Evolutionary conservation across 169 alveolate species (phyloP).

Genomic region (Theileria luwenshuni): DNA sequence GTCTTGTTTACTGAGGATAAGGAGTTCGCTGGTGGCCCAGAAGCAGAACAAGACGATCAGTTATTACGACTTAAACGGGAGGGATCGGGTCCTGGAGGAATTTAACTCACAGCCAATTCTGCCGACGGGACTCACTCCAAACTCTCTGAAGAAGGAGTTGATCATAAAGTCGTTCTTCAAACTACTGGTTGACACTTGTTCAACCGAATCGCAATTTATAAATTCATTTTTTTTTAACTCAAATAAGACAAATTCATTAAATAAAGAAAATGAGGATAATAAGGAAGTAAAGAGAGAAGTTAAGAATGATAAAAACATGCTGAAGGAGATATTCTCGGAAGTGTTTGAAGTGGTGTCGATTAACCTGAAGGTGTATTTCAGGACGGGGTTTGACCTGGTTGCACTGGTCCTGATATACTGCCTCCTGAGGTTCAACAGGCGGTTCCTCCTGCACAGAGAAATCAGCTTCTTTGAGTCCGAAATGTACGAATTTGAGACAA

Average conservation of each 20-base stretch:
- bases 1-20: constrained; percentile 16
- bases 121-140: constrained; percentile 50
- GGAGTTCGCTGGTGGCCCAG: constrained; percentile 21
- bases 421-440: constrained; percentile 33
- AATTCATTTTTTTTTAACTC: constrained; percentile 48
- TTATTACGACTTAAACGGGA: constrained; percentile 29
- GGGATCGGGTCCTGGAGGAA: constrained; percentile 29
- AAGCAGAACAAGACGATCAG: constrained; percentile 41
- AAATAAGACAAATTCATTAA: neutral
- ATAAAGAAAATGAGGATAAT: neutral
- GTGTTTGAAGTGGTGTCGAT: constrained; percentile 28
- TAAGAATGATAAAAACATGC: constrained; percentile 17
- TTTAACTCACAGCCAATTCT: constrained; percentile 58
- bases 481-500: constrained; percentile 39
- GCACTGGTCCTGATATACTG: constrained; percentile 30
- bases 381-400: constrained; percentile 39
- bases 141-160: constrained; percentile 52
- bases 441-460: constrained; percentile 35
- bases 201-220: constrained; percentile 67
- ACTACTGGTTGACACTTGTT: constrained; percentile 70
- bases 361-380: constrained; percentile 24
- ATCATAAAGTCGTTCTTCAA: constrained; percentile 70
- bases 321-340: constrained; percentile 49
- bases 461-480: constrained; percentile 33
- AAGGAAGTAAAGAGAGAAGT: neutral